Percentiles rank a stretch among this genome's conserved stretches.
These are phyloP conservation scores for Xerocomellus intermedius DNA, from an alignment of 768 basidiomycete genomes.

Conservation along the genomic window DNA sequence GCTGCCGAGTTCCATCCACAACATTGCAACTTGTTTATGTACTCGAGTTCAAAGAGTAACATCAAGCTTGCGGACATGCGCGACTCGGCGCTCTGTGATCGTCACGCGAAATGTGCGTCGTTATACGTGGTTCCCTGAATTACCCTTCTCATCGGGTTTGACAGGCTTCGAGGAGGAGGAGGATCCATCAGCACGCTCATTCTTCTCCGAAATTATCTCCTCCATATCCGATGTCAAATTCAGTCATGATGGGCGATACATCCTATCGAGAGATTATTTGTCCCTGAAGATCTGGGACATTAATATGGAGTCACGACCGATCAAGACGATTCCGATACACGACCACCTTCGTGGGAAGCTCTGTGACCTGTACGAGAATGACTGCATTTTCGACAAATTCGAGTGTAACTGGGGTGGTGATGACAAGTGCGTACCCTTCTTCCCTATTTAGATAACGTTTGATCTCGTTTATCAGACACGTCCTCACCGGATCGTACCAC, in stretches of 20 bases:
- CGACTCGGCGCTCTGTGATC: slow-evolving; percentile 94
- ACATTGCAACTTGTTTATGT: slow-evolving; percentile 99
- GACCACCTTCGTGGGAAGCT: slow-evolving; percentile 97
- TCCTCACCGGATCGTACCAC: slow-evolving; percentile 99
- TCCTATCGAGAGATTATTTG: slow-evolving; percentile 94
- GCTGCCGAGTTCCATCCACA: slow-evolving; percentile 98
- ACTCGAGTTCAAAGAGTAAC: slow-evolving; percentile 98
- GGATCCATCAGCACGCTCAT: slow-evolving; percentile 94
- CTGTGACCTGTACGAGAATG: slow-evolving; percentile 98
- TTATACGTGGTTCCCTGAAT: background rate
- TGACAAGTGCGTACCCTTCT: slow-evolving; percentile 70
- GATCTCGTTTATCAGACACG: slow-evolving; percentile 57
- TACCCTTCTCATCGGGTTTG: slow-evolving; percentile 12
- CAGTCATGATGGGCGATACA: slow-evolving; percentile 95
- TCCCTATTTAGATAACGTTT: slow-evolving; percentile 6
- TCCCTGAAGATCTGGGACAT: slow-evolving; percentile 99
- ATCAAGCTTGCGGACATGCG: slow-evolving; percentile 99
- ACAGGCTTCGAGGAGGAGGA: slow-evolving; percentile 98
- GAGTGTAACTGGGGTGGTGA: slow-evolving; percentile 98
- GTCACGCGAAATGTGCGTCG: slow-evolving; percentile 88
- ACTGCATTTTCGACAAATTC: slow-evolving; percentile 99
- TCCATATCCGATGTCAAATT: slow-evolving; percentile 99
- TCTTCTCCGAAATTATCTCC: slow-evolving; percentile 99
- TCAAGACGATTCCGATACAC: slow-evolving; percentile 98
- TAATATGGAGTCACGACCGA: slow-evolving; percentile 95